These are phyloP conservation scores for Epichloe glyceriae DNA, from an alignment of 2,329 filamentous ascomycete genomes.

Conservation along the genomic window DNA sequence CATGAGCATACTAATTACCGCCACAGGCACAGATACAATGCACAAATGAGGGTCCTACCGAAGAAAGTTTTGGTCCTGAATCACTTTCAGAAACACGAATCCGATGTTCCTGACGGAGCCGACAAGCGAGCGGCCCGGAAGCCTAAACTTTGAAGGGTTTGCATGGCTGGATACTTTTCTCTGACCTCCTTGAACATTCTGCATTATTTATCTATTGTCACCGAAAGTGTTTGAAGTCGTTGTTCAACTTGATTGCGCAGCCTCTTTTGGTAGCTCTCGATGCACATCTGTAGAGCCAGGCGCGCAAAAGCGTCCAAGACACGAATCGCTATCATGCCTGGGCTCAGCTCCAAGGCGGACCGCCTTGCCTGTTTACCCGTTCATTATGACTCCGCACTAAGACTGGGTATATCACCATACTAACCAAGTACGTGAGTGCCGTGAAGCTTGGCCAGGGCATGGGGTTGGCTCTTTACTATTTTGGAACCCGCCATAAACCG, in stretches of 20 bases:
- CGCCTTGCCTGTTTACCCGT: background rate
- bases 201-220: background rate
- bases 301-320: background rate
- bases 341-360: background rate
- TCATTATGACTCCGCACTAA: too few species aligned
- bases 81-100: background rate
- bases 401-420: too few species aligned
- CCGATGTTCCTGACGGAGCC: background rate
- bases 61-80: background rate
- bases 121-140: constrained; percentile 1
- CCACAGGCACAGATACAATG: too few species aligned
- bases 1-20: too few species aligned
- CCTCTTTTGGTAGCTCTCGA: too few species aligned
- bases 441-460: background rate
- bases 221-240: background rate
- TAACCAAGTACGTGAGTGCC: too few species aligned
- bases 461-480: background rate
- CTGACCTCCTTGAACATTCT: background rate
- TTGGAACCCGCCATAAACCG: background rate
- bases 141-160: background rate
- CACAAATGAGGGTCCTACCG: background rate
- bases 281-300: background rate
- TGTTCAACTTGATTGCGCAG: too few species aligned
- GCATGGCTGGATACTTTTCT: background rate
- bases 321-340: background rate